phyloP scores from a whole-genome alignment of 1,139 yeast genomes.

The Lodderomyces oxycetoniae region DNA sequence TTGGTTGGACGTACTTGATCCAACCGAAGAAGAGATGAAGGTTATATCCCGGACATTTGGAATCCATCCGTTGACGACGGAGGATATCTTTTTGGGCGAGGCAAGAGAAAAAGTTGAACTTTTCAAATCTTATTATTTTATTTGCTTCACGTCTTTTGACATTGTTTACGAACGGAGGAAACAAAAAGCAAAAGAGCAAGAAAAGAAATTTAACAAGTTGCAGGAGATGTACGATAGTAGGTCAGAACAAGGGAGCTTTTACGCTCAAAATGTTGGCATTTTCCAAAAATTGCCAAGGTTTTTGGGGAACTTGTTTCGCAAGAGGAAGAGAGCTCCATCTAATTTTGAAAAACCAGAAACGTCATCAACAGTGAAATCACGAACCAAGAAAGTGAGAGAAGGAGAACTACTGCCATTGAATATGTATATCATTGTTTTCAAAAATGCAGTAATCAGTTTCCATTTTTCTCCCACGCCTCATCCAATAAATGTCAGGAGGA shows the following conservation, averaged over 20 bases:
- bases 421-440: conserved; percentile 88
- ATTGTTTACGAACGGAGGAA: conserved; percentile 68
- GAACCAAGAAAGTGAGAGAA: conserved; percentile 41
- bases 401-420: conserved; percentile 87
- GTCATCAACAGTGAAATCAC: conserved; percentile 24
- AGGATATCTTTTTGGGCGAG: conserved; percentile 90
- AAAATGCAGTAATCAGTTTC: conserved; percentile 86
- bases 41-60: conserved; percentile 87
- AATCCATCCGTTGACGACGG: conserved; percentile 92
- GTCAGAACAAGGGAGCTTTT: conserved; percentile 15
- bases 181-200: conserved; percentile 42
- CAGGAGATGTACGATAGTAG: conserved; percentile 34
- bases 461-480: conserved; percentile 96
- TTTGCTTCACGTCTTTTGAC: conserved; percentile 91
- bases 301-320: conserved; percentile 4
- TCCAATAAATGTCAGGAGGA: conserved; percentile 89
- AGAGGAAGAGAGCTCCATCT: conserved; percentile 11
- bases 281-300: conserved; percentile 4
- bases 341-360: conserved; percentile 13
- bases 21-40: conserved; percentile 96
- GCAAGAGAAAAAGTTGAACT: conserved; percentile 93
- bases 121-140: conserved; percentile 83
- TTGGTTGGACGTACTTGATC: conserved; percentile 90
- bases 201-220: conserved; percentile 34
- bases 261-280: conserved; percentile 13